Evolutionary conservation across 2,329 filamentous ascomycete genomes (phyloP).

Genomic region (Ustilaginoidea virens): DNA sequence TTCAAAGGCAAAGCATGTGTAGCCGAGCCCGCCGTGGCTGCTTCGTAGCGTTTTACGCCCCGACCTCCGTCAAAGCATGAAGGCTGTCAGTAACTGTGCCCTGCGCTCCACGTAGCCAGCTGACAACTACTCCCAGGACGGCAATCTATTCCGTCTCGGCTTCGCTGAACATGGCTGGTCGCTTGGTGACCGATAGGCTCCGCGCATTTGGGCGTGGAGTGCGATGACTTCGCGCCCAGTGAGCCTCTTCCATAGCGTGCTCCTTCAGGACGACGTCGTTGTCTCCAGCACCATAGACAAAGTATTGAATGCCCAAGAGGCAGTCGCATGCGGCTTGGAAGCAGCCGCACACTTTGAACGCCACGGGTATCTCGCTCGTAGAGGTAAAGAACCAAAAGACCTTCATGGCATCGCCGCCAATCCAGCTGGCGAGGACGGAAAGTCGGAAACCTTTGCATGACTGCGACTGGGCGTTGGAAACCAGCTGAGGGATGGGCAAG

Average conservation of each 20-base stretch:
- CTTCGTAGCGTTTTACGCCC: too few relatives aligned
- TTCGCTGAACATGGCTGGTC: slow-evolving; percentile 22
- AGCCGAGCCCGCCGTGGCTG: too few relatives aligned
- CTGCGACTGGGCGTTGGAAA: slow-evolving; percentile 50
- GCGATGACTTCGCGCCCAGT: slow-evolving; percentile 16
- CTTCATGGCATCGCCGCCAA: slow-evolving; percentile 72
- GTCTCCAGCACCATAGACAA: slow-evolving; percentile 45
- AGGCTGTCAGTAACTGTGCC: background rate
- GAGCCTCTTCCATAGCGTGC: slow-evolving; percentile 19
- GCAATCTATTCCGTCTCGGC: slow-evolving; percentile 13
- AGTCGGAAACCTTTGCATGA: slow-evolving; percentile 67
- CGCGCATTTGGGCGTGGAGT: slow-evolving; percentile 8
- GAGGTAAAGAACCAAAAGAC: slow-evolving; percentile 74
- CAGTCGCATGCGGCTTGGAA: slow-evolving; percentile 68
- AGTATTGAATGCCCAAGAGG: slow-evolving; percentile 61
- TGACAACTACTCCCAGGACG: slow-evolving; percentile 4
- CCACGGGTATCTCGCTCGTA: slow-evolving; percentile 52
- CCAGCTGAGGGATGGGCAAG: slow-evolving; percentile 66
- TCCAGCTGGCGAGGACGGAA: slow-evolving; percentile 63
- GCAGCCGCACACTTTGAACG: slow-evolving; percentile 69
- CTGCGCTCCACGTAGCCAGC: slow-evolving; percentile 1
- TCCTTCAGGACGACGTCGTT: slow-evolving; percentile 18
- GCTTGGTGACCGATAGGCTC: slow-evolving; percentile 23
- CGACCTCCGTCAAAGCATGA: background rate
- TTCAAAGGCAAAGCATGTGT: too few relatives aligned